A percentile compares a stretch with the other conserved stretches of the same genome.
These are phyloP conservation scores for Triangularia verruculosa DNA, from an alignment of 2,329 filamentous ascomycete genomes.

Conservation along the genomic window DNA sequence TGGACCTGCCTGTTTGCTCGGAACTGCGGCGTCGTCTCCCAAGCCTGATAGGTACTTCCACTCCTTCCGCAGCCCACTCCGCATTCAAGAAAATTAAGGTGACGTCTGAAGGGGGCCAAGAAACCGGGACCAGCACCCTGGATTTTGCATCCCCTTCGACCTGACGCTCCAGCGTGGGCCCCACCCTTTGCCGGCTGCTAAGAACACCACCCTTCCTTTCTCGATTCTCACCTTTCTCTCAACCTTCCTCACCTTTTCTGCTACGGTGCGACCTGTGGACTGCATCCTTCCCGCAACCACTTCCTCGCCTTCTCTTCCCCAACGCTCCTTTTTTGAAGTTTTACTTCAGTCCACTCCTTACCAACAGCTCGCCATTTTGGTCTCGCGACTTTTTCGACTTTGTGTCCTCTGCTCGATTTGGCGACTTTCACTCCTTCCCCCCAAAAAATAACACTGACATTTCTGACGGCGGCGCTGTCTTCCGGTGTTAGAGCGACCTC, in stretches of 20 bases:
- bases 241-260: conserved; percentile 5
- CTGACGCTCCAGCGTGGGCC: conserved; percentile 15
- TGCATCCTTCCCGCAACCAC: conserved; percentile 6
- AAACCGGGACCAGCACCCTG: conserved; percentile 21
- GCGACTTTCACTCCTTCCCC: conserved; percentile 26
- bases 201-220: conserved; percentile 3
- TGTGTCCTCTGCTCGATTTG: conserved; percentile 11
- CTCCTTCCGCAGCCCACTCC: not conserved
- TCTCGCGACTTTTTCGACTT: not conserved
- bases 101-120: conserved; percentile 23
- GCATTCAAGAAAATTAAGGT: conserved; percentile 16
- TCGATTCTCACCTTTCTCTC: conserved; percentile 1
- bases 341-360: conserved; percentile 30
- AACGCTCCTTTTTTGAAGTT: conserved; percentile 21
- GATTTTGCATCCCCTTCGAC: conserved; percentile 17
- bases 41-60: not conserved
- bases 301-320: conserved; percentile 18
- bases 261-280: not conserved
- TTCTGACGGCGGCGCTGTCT: conserved; percentile 25
- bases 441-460: conserved; percentile 14
- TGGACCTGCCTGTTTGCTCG: not conserved
- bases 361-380: not conserved
- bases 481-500: conserved; percentile 17
- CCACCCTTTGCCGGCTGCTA: conserved; percentile 16
- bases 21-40: not conserved